Evolutionary conservation across 306 rosid species (phyloP).

Genomic region (Trifolium pratense): DNA sequence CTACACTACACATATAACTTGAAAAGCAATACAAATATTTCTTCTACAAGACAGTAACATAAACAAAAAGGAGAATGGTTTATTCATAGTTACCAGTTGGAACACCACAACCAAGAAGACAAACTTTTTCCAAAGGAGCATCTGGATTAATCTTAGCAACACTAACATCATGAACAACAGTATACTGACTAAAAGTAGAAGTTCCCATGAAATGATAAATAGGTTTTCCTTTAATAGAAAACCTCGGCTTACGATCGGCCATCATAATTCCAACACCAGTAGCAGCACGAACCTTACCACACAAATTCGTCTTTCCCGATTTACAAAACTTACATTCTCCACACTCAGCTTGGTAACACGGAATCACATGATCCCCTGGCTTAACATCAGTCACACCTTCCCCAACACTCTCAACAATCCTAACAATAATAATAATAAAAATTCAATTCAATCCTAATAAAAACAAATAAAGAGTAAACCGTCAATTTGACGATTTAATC

Average conservation of each 20-base stretch:
- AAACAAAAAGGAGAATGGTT: not conserved
- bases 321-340: constrained; percentile 94
- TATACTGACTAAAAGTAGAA: constrained; percentile 93
- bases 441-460: not conserved
- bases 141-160: constrained; percentile 85
- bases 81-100: constrained; percentile 57
- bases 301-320: constrained; percentile 95
- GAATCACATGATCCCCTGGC: constrained; percentile 97
- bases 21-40: not conserved
- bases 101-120: constrained; percentile 96
- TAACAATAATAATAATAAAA: constrained; percentile 33
- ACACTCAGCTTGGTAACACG: constrained; percentile 99
- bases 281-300: constrained; percentile 91
- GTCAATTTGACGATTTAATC: too few species aligned
- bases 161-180: constrained; percentile 95
- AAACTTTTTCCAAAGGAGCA: constrained; percentile 92
- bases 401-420: constrained; percentile 95
- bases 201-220: constrained; percentile 97
- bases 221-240: constrained; percentile 81
- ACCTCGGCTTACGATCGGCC: constrained; percentile 79
- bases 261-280: constrained; percentile 96
- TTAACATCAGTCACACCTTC: constrained; percentile 89
- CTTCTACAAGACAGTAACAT: not conserved
- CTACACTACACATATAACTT: not conserved
- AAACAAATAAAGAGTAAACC: too few species aligned